Conservation (phyloP, 805 yeast genomes). For the Candida nonsorbophila region DNA sequence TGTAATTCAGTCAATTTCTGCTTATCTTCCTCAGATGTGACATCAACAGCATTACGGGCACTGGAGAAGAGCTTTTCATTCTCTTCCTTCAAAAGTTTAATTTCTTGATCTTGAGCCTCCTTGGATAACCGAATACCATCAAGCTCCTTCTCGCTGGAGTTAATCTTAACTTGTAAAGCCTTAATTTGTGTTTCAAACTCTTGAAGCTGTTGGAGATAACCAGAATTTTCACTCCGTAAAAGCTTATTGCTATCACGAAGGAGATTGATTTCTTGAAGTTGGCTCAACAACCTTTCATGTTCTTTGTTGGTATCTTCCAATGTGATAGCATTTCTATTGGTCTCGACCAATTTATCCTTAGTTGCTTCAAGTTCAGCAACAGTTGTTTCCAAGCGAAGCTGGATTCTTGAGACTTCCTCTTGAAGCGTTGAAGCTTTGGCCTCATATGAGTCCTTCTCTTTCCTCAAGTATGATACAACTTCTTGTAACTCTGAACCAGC, state of each 20-base stretch:
- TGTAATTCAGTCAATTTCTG: slow-evolving; percentile 21
- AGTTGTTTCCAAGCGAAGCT: slow-evolving; percentile 39
- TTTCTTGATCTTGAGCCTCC: slow-evolving; percentile 45
- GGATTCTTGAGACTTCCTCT: slow-evolving; percentile 51
- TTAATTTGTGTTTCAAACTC: slow-evolving; percentile 38
- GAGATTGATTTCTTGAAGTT: slow-evolving; percentile 56
- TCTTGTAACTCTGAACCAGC: slow-evolving; percentile 30
- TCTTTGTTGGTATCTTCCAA: slow-evolving; percentile 28
- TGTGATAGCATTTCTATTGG: slow-evolving; percentile 13
- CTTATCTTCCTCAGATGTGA: slow-evolving; percentile 13
- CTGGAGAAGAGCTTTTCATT: slow-evolving; percentile 55
- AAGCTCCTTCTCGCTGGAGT: slow-evolving; percentile 40
- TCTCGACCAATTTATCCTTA: slow-evolving; percentile 40
- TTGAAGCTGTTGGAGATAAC: slow-evolving; percentile 14
- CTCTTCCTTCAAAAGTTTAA: slow-evolving; percentile 46
- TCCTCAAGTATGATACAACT: slow-evolving; percentile 57
- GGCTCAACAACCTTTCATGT: slow-evolving; percentile 44
- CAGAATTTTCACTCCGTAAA: slow-evolving; percentile 46
- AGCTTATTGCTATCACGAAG: slow-evolving; percentile 66
- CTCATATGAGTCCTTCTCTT: slow-evolving; percentile 69
- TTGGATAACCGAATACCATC: slow-evolving; percentile 23
- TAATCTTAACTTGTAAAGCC: slow-evolving; percentile 24
- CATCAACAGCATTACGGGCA: slow-evolving; percentile 12
- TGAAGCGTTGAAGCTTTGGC: slow-evolving; percentile 36
- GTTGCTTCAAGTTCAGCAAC: slow-evolving; percentile 48